Percentiles rank a stretch among this genome's conserved stretches.
Conservation (phyloP, 1,139 yeast species). For the Kurtzmaniella quercitrusa region DNA sequence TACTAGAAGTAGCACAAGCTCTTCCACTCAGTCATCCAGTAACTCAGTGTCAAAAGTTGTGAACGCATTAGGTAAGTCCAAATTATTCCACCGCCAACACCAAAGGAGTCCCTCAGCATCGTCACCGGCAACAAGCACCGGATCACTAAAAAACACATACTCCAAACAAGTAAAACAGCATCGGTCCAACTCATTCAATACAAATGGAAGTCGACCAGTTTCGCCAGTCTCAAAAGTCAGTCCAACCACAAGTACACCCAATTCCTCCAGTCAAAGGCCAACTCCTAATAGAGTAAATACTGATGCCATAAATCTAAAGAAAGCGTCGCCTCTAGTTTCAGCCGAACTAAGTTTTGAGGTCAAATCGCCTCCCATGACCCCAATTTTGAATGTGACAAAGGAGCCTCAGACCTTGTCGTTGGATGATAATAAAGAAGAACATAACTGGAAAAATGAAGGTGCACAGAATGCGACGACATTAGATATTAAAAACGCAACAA, state of each 20-base stretch:
- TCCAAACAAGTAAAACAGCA: slow-evolving; percentile 32
- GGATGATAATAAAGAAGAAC: background rate
- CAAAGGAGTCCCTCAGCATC: slow-evolving; percentile 8
- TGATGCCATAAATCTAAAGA: background rate
- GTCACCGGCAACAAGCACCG: slow-evolving; percentile 9
- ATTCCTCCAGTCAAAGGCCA: slow-evolving; percentile 1
- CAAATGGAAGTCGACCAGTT: slow-evolving; percentile 19
- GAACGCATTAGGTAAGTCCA: slow-evolving; percentile 29
- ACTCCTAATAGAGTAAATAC: slow-evolving; percentile 4
- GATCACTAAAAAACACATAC: slow-evolving; percentile 24
- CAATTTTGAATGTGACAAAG: background rate
- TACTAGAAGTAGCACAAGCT: slow-evolving; percentile 6
- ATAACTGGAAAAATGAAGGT: background rate
- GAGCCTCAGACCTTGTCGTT: background rate
- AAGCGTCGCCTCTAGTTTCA: background rate
- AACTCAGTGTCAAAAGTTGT: slow-evolving; percentile 20
- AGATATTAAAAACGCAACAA: background rate
- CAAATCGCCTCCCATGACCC: slow-evolving; percentile 1
- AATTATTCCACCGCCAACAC: slow-evolving; percentile 28
- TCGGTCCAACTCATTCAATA: slow-evolving; percentile 25
- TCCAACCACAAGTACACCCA: slow-evolving; percentile 5
- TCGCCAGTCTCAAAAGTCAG: slow-evolving; percentile 17
- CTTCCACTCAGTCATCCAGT: background rate
- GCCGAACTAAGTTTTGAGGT: slow-evolving; percentile 1
- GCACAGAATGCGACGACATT: background rate